phyloP scores from a whole-genome alignment of 2,329 filamentous ascomycete species.

The Aciculosporium take region DNA sequence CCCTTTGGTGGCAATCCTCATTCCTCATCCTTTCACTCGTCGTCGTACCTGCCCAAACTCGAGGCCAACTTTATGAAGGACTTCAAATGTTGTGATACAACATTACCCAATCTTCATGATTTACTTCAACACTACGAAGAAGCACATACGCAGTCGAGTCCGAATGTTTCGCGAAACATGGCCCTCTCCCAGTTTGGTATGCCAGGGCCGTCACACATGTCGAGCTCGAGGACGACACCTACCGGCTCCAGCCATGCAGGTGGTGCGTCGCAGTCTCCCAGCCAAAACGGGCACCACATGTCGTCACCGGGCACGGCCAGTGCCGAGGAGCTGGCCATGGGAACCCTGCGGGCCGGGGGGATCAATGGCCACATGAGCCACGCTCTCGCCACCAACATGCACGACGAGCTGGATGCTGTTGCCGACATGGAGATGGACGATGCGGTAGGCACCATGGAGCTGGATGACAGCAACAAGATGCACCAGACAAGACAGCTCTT shows the following conservation, averaged over 20 bases:
- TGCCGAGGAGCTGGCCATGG: slow-evolving; percentile 25
- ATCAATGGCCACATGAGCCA: slow-evolving; percentile 25
- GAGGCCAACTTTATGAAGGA: slow-evolving; percentile 97
- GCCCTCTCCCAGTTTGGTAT: slow-evolving; percentile 26
- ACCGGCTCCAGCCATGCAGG: slow-evolving; percentile 15
- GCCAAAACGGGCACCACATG: slow-evolving; percentile 21
- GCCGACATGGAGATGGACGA: slow-evolving; percentile 98
- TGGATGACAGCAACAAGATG: slow-evolving; percentile 48
- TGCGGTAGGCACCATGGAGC: slow-evolving; percentile 50
- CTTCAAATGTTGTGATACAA: slow-evolving; percentile 87
- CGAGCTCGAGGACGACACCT: slow-evolving; percentile 19
- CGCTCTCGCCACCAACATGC: slow-evolving; percentile 25
- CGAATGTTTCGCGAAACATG: slow-evolving; percentile 26
- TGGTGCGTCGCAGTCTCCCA: slow-evolving; percentile 13
- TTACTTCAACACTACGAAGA: slow-evolving; percentile 95
- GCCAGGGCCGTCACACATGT: slow-evolving; percentile 18
- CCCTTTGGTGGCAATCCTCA: slow-evolving; percentile 42
- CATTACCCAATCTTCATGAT: slow-evolving; percentile 82
- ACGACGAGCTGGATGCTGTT: slow-evolving; percentile 65
- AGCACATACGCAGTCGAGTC: slow-evolving; percentile 61
- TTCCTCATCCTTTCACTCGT: slow-evolving; percentile 92
- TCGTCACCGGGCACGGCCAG: no score
- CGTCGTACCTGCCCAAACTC: slow-evolving; percentile 88
- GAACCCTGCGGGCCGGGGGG: slow-evolving; percentile 16
- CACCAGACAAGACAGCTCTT: slow-evolving; percentile 59